Evolutionary conservation across 352 stramenopile genomes (phyloP).

Genomic region (Plasmopara muralis): DNA sequence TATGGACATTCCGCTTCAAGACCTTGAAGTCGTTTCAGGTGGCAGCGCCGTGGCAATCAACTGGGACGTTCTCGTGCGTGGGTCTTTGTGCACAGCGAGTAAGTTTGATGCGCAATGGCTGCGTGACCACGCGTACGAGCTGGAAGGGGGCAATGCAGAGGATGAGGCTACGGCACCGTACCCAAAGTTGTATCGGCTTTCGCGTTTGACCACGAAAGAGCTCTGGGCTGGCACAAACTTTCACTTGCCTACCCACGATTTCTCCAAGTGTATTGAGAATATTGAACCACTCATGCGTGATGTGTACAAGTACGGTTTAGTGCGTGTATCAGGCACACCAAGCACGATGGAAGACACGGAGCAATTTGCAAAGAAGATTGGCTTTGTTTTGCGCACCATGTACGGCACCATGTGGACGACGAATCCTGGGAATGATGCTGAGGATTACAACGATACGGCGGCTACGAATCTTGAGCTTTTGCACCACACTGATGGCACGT

Average conservation of each 20-base stretch:
- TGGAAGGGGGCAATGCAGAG: slow-evolving; percentile 20
- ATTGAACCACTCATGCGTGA: slow-evolving; percentile 66
- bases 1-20: slow-evolving; percentile 36
- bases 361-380: slow-evolving; percentile 71
- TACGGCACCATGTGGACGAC: slow-evolving; percentile 89
- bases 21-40: slow-evolving; percentile 28
- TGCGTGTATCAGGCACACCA: slow-evolving; percentile 58
- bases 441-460: slow-evolving; percentile 84
- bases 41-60: slow-evolving; percentile 38
- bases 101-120: slow-evolving; percentile 69
- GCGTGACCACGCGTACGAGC: slow-evolving; percentile 61
- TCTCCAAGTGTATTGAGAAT: slow-evolving; percentile 35
- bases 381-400: slow-evolving; percentile 80
- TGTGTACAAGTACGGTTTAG: slow-evolving; percentile 63
- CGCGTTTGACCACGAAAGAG: slow-evolving; percentile 37
- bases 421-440: slow-evolving; percentile 53
- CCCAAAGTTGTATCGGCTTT: slow-evolving; percentile 50
- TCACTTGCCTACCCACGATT: slow-evolving; percentile 42
- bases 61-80: slow-evolving; percentile 49
- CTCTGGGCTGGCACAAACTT: slow-evolving; percentile 50
- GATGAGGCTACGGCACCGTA: slow-evolving; percentile 24
- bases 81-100: slow-evolving; percentile 49
- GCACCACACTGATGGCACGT: slow-evolving; percentile 84
- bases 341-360: slow-evolving; percentile 76
- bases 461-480: slow-evolving; percentile 81